Percentiles rank a stretch among this genome's conserved stretches.
Conservation (phyloP, 768 basidiomycete species). For the Suillus tomentosus region DNA sequence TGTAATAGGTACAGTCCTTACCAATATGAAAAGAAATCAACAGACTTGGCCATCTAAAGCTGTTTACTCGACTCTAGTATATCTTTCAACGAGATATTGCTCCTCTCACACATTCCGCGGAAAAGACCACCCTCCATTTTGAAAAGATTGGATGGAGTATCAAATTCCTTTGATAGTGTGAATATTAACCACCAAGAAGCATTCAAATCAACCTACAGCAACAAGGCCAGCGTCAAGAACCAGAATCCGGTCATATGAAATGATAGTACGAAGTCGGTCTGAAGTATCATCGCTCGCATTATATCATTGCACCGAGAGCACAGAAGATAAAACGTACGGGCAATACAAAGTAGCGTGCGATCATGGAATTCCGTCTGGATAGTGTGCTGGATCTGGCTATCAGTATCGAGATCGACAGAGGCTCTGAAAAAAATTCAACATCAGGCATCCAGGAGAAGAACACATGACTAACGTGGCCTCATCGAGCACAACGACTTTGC, state of each 20-base stretch:
- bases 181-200: not conserved
- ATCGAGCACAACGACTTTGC: constrained; percentile 52
- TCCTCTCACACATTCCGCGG: constrained; percentile 60
- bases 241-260: constrained; percentile 66
- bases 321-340: constrained; percentile 32
- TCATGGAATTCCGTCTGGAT: constrained; percentile 45
- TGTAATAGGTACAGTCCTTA: not conserved
- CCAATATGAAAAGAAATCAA: not conserved
- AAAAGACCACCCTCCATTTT: constrained; percentile 52
- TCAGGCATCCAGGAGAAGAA: constrained; percentile 27
- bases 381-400: constrained; percentile 53
- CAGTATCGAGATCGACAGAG: constrained; percentile 48
- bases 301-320: not conserved
- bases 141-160: constrained; percentile 46
- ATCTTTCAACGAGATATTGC: constrained; percentile 50
- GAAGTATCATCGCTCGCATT: not conserved
- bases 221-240: constrained; percentile 68
- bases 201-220: constrained; percentile 37
- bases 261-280: constrained; percentile 54
- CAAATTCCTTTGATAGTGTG: constrained; percentile 48
- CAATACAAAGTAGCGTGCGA: constrained; percentile 55
- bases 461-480: constrained; percentile 36
- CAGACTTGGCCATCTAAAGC: not conserved
- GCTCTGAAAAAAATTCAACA: constrained; percentile 24
- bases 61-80: constrained; percentile 28